A percentile compares a stretch with the other conserved stretches of the same genome.
Evolutionary conservation across 2,329 filamentous ascomycete genomes (phyloP).

Genomic region (Leptodontidium sp.): DNA sequence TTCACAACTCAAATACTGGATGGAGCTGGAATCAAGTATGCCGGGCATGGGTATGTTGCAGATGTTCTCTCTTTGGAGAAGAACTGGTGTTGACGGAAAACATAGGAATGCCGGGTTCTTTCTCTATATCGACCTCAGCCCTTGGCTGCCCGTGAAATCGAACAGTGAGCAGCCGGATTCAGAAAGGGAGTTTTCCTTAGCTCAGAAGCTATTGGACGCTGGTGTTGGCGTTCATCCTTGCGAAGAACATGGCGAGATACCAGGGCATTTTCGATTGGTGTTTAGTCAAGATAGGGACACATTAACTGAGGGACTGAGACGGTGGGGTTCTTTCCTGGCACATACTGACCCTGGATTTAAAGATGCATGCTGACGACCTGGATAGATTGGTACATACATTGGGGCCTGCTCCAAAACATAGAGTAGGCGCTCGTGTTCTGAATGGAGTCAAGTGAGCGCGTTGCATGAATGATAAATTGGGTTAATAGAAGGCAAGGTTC

Average conservation of each 20-base stretch:
- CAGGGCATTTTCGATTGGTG: slow-evolving; percentile 32
- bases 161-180: not conserved
- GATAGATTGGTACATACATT: slow-evolving; percentile 1
- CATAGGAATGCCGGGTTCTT: slow-evolving; percentile 65
- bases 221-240: slow-evolving; percentile 34
- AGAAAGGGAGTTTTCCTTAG: slow-evolving; percentile 29
- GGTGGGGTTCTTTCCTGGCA: slow-evolving; percentile 8
- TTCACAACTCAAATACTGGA: slow-evolving; percentile 51
- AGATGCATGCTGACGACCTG: not conserved
- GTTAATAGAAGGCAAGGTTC: too few species aligned
- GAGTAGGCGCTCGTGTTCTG: too few species aligned
- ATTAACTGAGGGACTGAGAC: slow-evolving; percentile 32
- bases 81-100: slow-evolving; percentile 28
- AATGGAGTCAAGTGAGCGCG: not conserved
- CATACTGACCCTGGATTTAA: not conserved
- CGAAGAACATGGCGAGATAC: slow-evolving; percentile 32
- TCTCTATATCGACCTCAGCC: slow-evolving; percentile 60
- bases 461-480: not conserved
- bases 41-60: not conserved
- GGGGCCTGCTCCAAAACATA: not conserved
- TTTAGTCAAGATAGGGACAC: slow-evolving; percentile 28
- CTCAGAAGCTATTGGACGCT: slow-evolving; percentile 30
- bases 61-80: too few species aligned
- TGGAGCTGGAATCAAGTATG: slow-evolving; percentile 54
- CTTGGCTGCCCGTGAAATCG: slow-evolving; percentile 41